Evolutionary conservation across 1,139 yeast genomes (phyloP).

Genomic region (Blastobotrys serpentis): DNA sequence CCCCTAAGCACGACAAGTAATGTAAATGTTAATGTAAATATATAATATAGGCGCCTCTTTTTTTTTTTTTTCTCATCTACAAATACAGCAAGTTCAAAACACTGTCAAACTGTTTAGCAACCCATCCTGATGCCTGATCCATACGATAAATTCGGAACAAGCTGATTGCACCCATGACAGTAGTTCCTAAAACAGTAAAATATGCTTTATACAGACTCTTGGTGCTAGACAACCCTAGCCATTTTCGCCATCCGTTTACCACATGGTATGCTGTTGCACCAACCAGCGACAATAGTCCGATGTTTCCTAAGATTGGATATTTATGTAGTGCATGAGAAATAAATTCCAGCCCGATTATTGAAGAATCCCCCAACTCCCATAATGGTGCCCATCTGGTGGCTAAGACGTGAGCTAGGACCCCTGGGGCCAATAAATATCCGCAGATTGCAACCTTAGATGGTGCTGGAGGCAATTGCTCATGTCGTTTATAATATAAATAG

Average conservation of each 20-base stretch:
- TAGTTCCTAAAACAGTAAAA: not conserved
- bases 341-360: constrained; percentile 55
- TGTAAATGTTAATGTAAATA: constrained; percentile 4
- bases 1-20: not conserved
- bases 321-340: constrained; percentile 46
- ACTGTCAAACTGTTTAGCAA: constrained; percentile 25
- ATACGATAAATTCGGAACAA: constrained; percentile 22
- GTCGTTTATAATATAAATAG: constrained; percentile 32
- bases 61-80: too few species aligned
- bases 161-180: constrained; percentile 13
- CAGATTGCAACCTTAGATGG: constrained; percentile 54
- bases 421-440: constrained; percentile 55
- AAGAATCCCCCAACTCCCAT: constrained; percentile 61
- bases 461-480: constrained; percentile 33
- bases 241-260: constrained; percentile 43
- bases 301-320: constrained; percentile 28
- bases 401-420: constrained; percentile 49
- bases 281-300: constrained; percentile 34
- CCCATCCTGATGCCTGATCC: constrained; percentile 27
- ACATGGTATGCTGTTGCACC: constrained; percentile 43
- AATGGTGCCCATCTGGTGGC: constrained; percentile 53
- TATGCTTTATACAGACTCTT: not conserved
- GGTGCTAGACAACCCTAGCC: constrained; percentile 27
- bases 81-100: constrained; percentile 14
- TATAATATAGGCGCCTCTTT: too few species aligned